Base-by-base conservation (phyloP, 208 protist species). In the Crithidia brevicula region DNA sequence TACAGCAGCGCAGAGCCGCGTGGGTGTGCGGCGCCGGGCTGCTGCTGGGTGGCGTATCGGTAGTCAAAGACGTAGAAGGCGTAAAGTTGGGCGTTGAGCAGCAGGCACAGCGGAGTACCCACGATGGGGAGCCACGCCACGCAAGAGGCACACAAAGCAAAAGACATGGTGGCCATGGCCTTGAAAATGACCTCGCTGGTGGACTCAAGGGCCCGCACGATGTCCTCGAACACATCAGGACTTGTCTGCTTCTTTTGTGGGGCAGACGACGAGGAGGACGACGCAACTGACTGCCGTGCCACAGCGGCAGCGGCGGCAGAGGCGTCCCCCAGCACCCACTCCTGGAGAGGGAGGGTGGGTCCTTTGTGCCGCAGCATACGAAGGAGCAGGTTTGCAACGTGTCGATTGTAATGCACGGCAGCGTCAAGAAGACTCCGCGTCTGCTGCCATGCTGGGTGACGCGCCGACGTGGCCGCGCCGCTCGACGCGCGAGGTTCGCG, bases 21-120 rank as follows among this genome's bases (percentile, higher is more conserved):
- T 6, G 33, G 47, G 46, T 59, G 54, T 5, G 60, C n/a, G 6
- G 34, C 38, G 47, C 53, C 33, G 15, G 70, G 70, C 40, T 69
- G 70, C 60, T 74, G 68, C 50, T 76, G 72, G 20, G 50, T 61
- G 16, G 66, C 74, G 68, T 86, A 82, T 53, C 83, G 75, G 68
- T 90, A 93, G 60, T 90, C 82, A 52, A 90, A 93, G 8, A 89
- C 83, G 50, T 90, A 93, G 50, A 93, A 88, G 38, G 73, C 68
- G 59, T 93, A 90, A 25, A 93, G 76, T 54, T 83, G 81, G 11
- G 77, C 73, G 30, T 88, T 88, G 53, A 93, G 72, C 20, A 83
- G 51, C 23, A 81, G 62, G 13, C 63, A 76, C 15, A 76, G 43
- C 45, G 46, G 62, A 1, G 63, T 72, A 5, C 67, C 79, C 16